These are phyloP conservation scores for Cercospora janseana DNA, from an alignment of 2,329 filamentous ascomycete genomes.

Conservation along the genomic window DNA sequence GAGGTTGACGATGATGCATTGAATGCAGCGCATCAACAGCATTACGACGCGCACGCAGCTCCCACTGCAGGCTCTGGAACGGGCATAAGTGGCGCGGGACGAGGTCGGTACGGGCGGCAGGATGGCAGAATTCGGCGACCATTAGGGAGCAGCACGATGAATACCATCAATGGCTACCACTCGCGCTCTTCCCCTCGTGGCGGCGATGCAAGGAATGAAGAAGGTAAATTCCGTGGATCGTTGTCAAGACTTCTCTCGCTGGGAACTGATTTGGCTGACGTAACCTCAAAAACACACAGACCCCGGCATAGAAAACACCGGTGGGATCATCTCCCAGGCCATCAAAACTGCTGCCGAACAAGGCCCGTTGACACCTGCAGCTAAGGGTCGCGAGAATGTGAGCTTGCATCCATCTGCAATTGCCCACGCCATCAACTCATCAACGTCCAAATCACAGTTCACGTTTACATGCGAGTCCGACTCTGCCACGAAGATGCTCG, in stretches of 20 bases:
- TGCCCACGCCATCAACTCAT: constrained; percentile 49
- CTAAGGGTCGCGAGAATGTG: constrained; percentile 71
- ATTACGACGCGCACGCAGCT: constrained; percentile 53
- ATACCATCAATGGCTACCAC: constrained; percentile 44
- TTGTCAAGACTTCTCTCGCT: constrained; percentile 10
- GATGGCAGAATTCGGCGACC: constrained; percentile 44
- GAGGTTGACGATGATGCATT: constrained; percentile 40
- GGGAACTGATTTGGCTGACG: constrained; percentile 20
- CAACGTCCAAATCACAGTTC: constrained; percentile 79
- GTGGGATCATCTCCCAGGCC: constrained; percentile 84
- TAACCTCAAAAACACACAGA: constrained; percentile 38
- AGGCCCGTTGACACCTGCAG: constrained; percentile 53
- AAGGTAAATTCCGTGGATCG: constrained; percentile 27
- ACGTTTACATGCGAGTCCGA: constrained; percentile 95
- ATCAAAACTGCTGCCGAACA: constrained; percentile 83
- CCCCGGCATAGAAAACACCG: constrained; percentile 45
- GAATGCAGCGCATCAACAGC: constrained; percentile 44
- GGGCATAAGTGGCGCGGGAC: constrained; percentile 79
- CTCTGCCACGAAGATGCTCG: constrained; percentile 70
- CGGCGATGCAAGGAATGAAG: constrained; percentile 24
- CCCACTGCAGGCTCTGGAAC: constrained; percentile 50
- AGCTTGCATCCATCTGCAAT: constrained; percentile 66
- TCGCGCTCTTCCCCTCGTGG: constrained; percentile 24
- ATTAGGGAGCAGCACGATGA: constrained; percentile 43
- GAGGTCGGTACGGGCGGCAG: constrained; percentile 74